Percentiles rank a stretch among this genome's conserved stretches.
These are phyloP conservation scores for Polyplosphaeria fusca DNA, from an alignment of 495 filamentous ascomycete genomes.

Conservation along the genomic window DNA sequence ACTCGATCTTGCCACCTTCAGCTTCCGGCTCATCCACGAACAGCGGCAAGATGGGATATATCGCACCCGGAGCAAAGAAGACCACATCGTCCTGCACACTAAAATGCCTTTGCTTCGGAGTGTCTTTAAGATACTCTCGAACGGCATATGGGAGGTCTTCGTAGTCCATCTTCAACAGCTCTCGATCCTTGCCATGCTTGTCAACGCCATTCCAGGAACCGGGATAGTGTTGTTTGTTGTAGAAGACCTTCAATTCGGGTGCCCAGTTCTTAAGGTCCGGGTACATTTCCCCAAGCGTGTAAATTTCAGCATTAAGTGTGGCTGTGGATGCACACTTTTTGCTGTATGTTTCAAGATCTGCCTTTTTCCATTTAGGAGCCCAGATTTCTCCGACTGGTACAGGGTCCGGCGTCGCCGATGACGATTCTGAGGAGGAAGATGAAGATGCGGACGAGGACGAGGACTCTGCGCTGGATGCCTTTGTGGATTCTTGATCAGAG, in stretches of 20 bases:
- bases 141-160: conserved; percentile 26
- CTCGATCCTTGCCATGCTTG: conserved; percentile 25
- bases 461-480: conserved; percentile 5
- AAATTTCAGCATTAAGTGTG: conserved; percentile 21
- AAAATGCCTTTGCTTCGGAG: conserved; percentile 24
- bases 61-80: conserved; percentile 33
- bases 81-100: conserved; percentile 31
- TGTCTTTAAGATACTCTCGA: conserved; percentile 20
- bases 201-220: conserved; percentile 30
- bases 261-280: conserved; percentile 24
- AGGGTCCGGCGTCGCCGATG: conserved; percentile 3
- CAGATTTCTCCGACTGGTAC: conserved; percentile 19
- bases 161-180: conserved; percentile 28
- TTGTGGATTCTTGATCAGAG: conserved; percentile 3
- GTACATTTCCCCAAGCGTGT: conserved; percentile 29
- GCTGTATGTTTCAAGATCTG: conserved; percentile 12
- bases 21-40: conserved; percentile 26
- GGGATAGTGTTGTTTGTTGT: conserved; percentile 29
- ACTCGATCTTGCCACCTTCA: not conserved
- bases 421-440: not conserved
- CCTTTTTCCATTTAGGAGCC: conserved; percentile 11
- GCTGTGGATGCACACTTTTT: conserved; percentile 2
- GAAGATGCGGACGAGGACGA: not conserved
- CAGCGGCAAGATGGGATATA: conserved; percentile 27
- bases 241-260: conserved; percentile 33